phyloP scores from a whole-genome alignment of 1,139 yeast genomes.

The Hansenula sp. region DNA sequence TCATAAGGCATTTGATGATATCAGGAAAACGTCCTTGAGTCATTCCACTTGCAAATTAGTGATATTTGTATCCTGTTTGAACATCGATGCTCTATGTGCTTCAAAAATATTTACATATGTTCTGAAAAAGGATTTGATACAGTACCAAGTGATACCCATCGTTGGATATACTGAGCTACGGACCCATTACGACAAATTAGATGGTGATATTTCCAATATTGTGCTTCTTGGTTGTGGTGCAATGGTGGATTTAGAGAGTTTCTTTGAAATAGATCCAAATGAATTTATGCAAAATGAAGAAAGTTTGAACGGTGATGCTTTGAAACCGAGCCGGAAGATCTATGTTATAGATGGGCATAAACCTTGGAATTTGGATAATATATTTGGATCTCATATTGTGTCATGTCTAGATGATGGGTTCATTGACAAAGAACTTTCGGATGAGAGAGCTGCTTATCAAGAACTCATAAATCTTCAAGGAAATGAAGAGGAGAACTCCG shows the following conservation, averaged over 20 bases:
- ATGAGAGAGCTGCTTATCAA: constrained; percentile 54
- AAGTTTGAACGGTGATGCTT: constrained; percentile 20
- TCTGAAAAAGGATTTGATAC: constrained; percentile 77
- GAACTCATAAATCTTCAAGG: constrained; percentile 36
- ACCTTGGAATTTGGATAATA: constrained; percentile 94
- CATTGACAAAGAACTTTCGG: constrained; percentile 50
- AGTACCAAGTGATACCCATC: constrained; percentile 89
- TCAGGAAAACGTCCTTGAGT: constrained; percentile 61
- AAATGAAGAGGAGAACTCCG: constrained; percentile 22
- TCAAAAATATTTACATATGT: constrained; percentile 70
- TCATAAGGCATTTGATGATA: constrained; percentile 53
- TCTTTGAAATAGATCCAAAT: constrained; percentile 62
- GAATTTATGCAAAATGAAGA: constrained; percentile 31
- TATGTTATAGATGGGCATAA: constrained; percentile 89
- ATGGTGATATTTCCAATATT: constrained; percentile 73
- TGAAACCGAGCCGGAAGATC: constrained; percentile 44
- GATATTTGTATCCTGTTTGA: constrained; percentile 84
- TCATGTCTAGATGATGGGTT: constrained; percentile 87
- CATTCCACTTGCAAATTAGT: constrained; percentile 90
- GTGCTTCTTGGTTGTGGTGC: constrained; percentile 94
- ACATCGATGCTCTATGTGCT: constrained; percentile 90
- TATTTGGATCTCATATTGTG: constrained; percentile 80
- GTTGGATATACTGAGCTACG: constrained; percentile 85
- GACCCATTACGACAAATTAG: constrained; percentile 58
- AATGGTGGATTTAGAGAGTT: constrained; percentile 78